Base-by-base conservation (phyloP, 2,329 filamentous ascomycete genomes). In the Ophiostoma australiae region DNA sequence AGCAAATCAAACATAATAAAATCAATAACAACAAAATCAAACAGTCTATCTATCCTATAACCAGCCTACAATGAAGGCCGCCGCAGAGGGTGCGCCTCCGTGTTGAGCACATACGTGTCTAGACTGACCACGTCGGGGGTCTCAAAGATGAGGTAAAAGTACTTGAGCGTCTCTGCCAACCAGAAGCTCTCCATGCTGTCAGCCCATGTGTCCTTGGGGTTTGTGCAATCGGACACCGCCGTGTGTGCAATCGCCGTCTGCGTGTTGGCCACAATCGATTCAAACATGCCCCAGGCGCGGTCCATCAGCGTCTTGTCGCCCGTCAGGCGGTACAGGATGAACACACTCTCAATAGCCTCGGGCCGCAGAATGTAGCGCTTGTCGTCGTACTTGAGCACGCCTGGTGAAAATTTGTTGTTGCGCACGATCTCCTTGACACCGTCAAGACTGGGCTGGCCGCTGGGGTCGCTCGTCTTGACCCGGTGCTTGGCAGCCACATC, bases 311-410 rank as follows among this genome's bases (percentile, higher is more conserved):
- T 80, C 1, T 82, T 74, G 74, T 91, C 87, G 35, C 90, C 91
- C 0, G 90, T 93, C 71, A 92, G 83, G 70, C 91, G 86, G 78
- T 90, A 92, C 82, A 94, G 86, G 76, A 92, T 86, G 78, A 92
- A 94, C 4, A 95, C 86, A 17, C 88, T 91, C 81, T 94, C 91
- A 70, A 94, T 92, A 1, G 91, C 91, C 79, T 94, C 91, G 23
- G 91, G 91, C 71, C 89, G 85, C 63, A 92, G 82, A 44, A 91
- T 86, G 76, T 91, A 92, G 70, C 84, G 83, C 58, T 81, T 79
- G 72, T 89, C 86, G 55, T 80, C 78, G 68, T 90, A 83, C 23
- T 80, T 80, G 1, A 84, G 80, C 76, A 90, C 86, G n/a, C 89
- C 89, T 3, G 79, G 80, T 10, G 84, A 83, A 3, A 90, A 75